These are phyloP conservation scores for Cephaloascus albidus DNA, from an alignment of 805 yeast genomes.

Conservation along the genomic window DNA sequence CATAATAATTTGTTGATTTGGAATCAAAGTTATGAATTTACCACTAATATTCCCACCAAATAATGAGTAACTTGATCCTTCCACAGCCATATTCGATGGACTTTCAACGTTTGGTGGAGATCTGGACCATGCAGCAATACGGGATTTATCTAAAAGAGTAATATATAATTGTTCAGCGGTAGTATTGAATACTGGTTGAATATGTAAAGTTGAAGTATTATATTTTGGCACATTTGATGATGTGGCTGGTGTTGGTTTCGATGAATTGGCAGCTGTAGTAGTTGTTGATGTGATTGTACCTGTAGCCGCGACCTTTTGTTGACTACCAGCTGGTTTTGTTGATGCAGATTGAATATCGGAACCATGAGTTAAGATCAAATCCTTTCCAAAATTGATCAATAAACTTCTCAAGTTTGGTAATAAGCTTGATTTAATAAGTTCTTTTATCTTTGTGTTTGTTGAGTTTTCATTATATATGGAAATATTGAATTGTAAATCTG, in stretches of 20 bases:
- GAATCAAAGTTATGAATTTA: slow-evolving; percentile 48
- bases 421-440: slow-evolving; percentile 36
- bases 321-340: slow-evolving; percentile 27
- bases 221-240: slow-evolving; percentile 42
- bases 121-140: slow-evolving; percentile 89
- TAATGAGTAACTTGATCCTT: slow-evolving; percentile 54
- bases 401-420: slow-evolving; percentile 61
- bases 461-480: slow-evolving; percentile 48
- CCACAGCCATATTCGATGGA: too few species aligned
- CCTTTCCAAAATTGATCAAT: slow-evolving; percentile 64
- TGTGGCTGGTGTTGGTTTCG: slow-evolving; percentile 7
- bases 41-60: slow-evolving; percentile 88
- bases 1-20: slow-evolving; percentile 53
- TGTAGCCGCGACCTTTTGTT: slow-evolving; percentile 8
- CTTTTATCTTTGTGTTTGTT: slow-evolving; percentile 41
- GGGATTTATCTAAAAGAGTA: slow-evolving; percentile 65
- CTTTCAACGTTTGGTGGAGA: slow-evolving; percentile 47
- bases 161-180: slow-evolving; percentile 78
- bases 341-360: slow-evolving; percentile 76
- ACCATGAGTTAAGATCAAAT: slow-evolving; percentile 67
- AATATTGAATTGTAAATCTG: slow-evolving; percentile 80
- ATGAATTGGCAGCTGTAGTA: slow-evolving; percentile 4
- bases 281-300: slow-evolving; percentile 6
- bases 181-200: slow-evolving; percentile 77
- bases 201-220: slow-evolving; percentile 71